Percentiles rank a stretch among this genome's conserved stretches.
These are phyloP conservation scores for Vitis vinifera DNA, from an alignment of 164 flowering plant genomes.

Conservation along the genomic window DNA sequence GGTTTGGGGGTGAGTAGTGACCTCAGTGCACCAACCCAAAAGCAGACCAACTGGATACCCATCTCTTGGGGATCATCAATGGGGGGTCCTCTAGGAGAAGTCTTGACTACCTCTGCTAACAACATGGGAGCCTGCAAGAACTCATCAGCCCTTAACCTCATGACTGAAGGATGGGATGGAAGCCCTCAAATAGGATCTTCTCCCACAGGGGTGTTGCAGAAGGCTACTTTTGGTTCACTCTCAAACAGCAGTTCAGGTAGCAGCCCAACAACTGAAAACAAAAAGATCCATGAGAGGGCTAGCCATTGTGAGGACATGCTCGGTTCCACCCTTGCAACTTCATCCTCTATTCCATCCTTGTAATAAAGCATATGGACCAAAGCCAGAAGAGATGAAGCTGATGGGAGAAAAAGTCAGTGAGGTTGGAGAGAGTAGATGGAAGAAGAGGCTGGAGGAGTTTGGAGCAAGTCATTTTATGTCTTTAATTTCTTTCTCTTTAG, in stretches of 20 bases:
- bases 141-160: constrained; percentile 28
- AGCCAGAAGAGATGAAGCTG: neutral
- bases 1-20: constrained; percentile 20
- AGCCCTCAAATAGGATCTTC: constrained; percentile 37
- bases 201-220: constrained; percentile 47
- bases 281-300: constrained; percentile 16
- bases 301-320: constrained; percentile 26
- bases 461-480: neutral
- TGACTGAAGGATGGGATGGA: constrained; percentile 33
- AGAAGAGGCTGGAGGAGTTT: neutral
- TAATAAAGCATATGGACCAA: neutral
- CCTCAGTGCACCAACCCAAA: constrained; percentile 10
- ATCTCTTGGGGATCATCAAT: constrained; percentile 35
- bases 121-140: constrained; percentile 14
- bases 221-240: constrained; percentile 29
- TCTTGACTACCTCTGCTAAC: constrained; percentile 19
- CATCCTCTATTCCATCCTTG: constrained; percentile 21
- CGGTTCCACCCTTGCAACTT: constrained; percentile 34
- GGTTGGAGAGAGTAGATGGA: neutral
- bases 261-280: constrained; percentile 28
- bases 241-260: constrained; percentile 39
- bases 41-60: constrained; percentile 28
- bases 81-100: constrained; percentile 53
- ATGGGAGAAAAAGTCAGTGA: neutral
- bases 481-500: constrained; percentile 4